Evolutionary conservation across 495 filamentous ascomycete species (phyloP), one percentile per base, ranked within the genome.

Genomic region (Lichina pygmaea): DNA sequence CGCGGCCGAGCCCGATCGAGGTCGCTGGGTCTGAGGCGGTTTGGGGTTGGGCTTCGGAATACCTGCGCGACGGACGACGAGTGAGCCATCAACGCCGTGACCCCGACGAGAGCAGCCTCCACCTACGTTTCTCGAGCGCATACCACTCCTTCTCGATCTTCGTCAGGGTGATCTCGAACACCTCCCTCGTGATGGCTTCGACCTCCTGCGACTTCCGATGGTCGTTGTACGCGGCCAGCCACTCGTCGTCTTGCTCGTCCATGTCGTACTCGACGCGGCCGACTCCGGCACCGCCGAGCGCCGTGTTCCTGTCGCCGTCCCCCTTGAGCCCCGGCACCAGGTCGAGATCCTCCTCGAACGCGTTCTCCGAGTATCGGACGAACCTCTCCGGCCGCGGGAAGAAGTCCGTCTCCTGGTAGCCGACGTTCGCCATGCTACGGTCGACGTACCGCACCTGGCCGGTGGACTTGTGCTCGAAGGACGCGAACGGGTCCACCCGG

Each of bases 101-200:
- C 2, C 24, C 24, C 24, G 24, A 24, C 24, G 4, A 4, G 4
- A 24, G 16, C 40, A 37, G 1, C 24, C 4, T 24, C 11, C 3
- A 41, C 57, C 44, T 55, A 62, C 81, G 71, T 60, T 91, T 93
- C 56, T 99, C 91, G 3, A 99, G 68, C 10, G 80, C 78, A 58
- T 94, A 81, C 85, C 86, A 99, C 55, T 95, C 85, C 57, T 93
- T 94, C 58, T 97, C 89, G 48, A 95, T 94, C 57, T 91, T 93
- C 6, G 89, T 97, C 65, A 97, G 93, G 13, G 84, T 86, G 43
- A 94, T 83, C 58, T 99, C 89, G 51, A 99, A 93, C 42, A 94
- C 69, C 42, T 91, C 85, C 15, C 84, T 79, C 38, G 83, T 84
- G 50, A 99, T 89, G 0, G 77, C 64, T 42, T 86, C 80, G 16